Conservation (phyloP, 2,329 filamentous ascomycete genomes). For the Penicillium hesseltinei region DNA sequence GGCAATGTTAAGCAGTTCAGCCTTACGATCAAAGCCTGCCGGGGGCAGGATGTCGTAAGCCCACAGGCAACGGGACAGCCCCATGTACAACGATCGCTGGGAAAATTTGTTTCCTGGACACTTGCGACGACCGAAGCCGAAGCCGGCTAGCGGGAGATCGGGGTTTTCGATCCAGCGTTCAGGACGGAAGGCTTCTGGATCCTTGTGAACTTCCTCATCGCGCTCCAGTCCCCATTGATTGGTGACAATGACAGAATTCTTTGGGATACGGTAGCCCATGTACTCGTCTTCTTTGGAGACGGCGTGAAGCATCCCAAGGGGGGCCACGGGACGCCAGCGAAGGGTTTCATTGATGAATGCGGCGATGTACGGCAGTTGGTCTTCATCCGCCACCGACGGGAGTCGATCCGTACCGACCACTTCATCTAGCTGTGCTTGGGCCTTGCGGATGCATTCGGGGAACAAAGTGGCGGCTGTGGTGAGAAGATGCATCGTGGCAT, state of each 20-base stretch:
- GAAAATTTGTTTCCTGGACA: not conserved
- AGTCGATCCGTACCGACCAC: no score
- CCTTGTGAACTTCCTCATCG: not conserved
- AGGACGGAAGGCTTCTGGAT: not conserved
- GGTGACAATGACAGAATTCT: not conserved
- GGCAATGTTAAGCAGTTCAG: not conserved
- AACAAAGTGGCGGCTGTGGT: not conserved
- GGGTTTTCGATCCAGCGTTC: not conserved
- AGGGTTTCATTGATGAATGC: not conserved
- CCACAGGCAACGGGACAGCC: not conserved
- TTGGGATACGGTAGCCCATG: not conserved
- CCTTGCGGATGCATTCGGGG: not conserved
- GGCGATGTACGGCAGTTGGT: not conserved
- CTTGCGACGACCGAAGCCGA: not conserved
- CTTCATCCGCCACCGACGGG: not conserved
- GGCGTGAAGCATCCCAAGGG: not conserved
- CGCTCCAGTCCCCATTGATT: not conserved
- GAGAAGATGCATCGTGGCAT: not conserved
- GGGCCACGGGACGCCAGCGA: not conserved
- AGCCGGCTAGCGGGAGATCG: not conserved
- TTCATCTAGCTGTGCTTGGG: not conserved
- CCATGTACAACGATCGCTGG: not conserved
- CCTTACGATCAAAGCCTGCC: not conserved
- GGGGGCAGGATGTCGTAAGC: not conserved
- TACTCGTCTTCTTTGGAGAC: not conserved